These are phyloP conservation scores for Hypoxylon sp. DNA, from an alignment of 2,329 filamentous ascomycete genomes.

Conservation along the genomic window DNA sequence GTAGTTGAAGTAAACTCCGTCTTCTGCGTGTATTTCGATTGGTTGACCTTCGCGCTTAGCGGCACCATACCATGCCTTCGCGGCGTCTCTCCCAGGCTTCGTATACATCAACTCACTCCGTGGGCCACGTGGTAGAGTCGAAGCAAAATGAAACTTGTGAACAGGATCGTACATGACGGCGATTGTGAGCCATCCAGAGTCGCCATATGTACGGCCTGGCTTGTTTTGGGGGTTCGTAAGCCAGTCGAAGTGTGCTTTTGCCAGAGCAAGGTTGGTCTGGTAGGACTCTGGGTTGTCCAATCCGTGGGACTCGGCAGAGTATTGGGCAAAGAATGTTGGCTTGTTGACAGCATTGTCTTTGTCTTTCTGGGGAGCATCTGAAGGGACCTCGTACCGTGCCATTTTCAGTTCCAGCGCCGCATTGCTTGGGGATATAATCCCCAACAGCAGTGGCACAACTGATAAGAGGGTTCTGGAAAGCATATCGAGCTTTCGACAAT, in stretches of 20 bases:
- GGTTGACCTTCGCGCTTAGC: no score
- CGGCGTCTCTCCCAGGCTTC: not conserved
- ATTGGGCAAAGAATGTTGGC: conserved; percentile 9
- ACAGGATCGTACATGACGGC: conserved; percentile 27
- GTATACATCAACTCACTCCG: conserved; percentile 12
- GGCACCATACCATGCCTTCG: not conserved
- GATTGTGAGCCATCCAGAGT: conserved; percentile 12
- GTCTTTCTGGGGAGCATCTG: not conserved
- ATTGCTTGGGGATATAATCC: not conserved
- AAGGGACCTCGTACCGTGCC: not conserved
- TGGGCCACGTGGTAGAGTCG: conserved; percentile 39
- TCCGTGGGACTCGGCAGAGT: not conserved
- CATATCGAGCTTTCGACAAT: not conserved
- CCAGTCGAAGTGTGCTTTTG: conserved; percentile 10
- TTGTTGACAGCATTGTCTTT: not conserved
- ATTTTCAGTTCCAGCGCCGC: not conserved
- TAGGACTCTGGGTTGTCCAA: conserved; percentile 3
- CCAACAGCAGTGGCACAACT: not conserved
- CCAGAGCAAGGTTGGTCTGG: conserved; percentile 5
- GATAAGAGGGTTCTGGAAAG: not conserved
- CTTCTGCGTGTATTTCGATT: conserved; percentile 2
- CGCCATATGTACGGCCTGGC: not conserved
- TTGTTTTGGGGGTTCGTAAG: not conserved
- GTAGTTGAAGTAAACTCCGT: conserved; percentile 9
- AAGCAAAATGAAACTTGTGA: conserved; percentile 33